Evolutionary conservation across 2,329 filamentous ascomycete species (phyloP).

Genomic region (Colletotrichum orbiculare): DNA sequence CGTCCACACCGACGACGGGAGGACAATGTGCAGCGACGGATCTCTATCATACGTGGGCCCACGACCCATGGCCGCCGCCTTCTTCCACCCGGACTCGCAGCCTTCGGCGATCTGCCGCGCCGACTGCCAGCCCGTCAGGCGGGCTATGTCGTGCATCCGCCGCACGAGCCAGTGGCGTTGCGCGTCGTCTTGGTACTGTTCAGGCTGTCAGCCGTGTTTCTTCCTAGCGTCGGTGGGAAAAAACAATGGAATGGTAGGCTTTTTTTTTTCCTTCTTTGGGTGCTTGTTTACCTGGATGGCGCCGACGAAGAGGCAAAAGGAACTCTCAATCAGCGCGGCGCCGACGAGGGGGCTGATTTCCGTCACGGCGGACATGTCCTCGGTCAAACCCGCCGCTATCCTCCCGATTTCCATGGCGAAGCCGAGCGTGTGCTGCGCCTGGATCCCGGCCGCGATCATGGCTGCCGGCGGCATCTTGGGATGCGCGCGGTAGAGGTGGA

Average conservation of each 20-base stretch:
- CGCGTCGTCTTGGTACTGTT: conserved; percentile 73
- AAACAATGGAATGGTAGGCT: too few relatives aligned
- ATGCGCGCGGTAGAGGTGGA: conserved; percentile 84
- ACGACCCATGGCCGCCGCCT: conserved; percentile 75
- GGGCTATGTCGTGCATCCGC: conserved; percentile 78
- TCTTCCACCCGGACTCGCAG: conserved; percentile 87
- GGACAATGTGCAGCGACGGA: conserved; percentile 49
- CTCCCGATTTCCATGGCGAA: conserved; percentile 82
- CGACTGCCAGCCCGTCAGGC: conserved; percentile 88
- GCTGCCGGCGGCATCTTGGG: conserved; percentile 92
- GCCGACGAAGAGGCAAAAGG: conserved; percentile 87
- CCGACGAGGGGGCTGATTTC: conserved; percentile 82
- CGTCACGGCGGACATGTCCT: conserved; percentile 61
- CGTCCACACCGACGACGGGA: conserved; percentile 58
- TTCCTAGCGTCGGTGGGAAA: not conserved
- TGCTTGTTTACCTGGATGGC: conserved; percentile 71
- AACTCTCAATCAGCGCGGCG: conserved; percentile 83
- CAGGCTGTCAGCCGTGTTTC: conserved; percentile 32
- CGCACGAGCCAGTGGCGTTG: conserved; percentile 84
- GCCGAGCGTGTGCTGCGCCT: conserved; percentile 75
- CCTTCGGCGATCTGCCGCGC: conserved; percentile 83
- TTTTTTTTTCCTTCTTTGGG: too few relatives aligned
- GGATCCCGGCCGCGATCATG: conserved; percentile 85
- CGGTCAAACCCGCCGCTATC: conserved; percentile 78
- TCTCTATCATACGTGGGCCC: conserved; percentile 78